A percentile compares a stretch with the other conserved stretches of the same genome.
These are phyloP conservation scores for Dentipellis fragilis DNA, from an alignment of 768 basidiomycete genomes.

Conservation along the genomic window DNA sequence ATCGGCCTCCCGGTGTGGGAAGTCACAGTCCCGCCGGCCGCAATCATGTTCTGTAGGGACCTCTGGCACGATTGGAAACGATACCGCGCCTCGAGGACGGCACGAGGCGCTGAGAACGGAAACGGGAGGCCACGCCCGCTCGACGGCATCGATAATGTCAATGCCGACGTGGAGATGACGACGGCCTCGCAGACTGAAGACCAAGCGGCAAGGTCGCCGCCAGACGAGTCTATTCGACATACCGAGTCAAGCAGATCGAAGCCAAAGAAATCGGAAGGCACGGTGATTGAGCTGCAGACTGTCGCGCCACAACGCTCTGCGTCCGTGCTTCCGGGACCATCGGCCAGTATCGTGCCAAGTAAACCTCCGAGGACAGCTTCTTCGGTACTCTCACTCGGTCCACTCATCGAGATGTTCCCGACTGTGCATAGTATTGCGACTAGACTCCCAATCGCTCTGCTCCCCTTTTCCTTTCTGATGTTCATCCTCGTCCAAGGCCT, in stretches of 20 bases:
- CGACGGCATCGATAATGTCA: not conserved
- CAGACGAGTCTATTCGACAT: too few species aligned
- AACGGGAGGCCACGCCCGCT: not conserved
- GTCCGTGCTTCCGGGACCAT: not conserved
- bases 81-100: not conserved
- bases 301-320: not conserved
- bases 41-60: conserved; percentile 63
- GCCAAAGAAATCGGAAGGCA: not conserved
- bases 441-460: conserved; percentile 67
- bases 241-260: not conserved
- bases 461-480: conserved; percentile 90
- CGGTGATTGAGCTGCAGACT: conserved; percentile 4
- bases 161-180: not conserved
- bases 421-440: conserved; percentile 57
- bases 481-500: conserved; percentile 90
- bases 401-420: conserved; percentile 40
- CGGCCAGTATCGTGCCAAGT: not conserved
- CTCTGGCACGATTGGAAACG: conserved; percentile 23
- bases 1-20: conserved; percentile 74
- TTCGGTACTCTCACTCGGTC: conserved; percentile 8
- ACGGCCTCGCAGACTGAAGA: not conserved
- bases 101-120: not conserved
- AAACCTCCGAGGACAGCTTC: conserved; percentile 2
- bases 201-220: not conserved
- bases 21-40: conserved; percentile 75